Evolutionary conservation across 2,329 filamentous ascomycete species (phyloP).

Genomic region (Aspergillus ibericus): DNA sequence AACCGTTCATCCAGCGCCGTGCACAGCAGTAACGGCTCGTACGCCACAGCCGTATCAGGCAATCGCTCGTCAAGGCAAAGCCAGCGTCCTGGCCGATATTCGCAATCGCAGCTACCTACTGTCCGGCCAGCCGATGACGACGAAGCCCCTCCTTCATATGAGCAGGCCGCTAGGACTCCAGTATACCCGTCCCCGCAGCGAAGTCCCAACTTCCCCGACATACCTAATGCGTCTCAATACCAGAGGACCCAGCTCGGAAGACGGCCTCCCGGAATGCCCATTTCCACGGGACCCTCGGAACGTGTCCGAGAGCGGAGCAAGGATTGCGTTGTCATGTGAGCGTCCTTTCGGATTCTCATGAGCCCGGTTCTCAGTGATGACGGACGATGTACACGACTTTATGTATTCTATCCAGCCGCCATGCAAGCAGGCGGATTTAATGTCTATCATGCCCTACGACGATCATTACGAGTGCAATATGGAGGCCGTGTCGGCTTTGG

Average conservation of each 20-base stretch:
- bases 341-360: too few species aligned
- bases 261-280: conserved; percentile 14
- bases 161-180: conserved; percentile 60
- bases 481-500: neutral
- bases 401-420: conserved; percentile 15
- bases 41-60: conserved; percentile 13
- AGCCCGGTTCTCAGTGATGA: too few species aligned
- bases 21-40: conserved; percentile 16
- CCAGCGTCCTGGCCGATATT: conserved; percentile 14
- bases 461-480: conserved; percentile 6
- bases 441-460: conserved; percentile 9
- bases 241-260: conserved; percentile 20
- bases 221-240: conserved; percentile 20
- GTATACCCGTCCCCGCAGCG: conserved; percentile 54
- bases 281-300: conserved; percentile 15
- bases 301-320: conserved; percentile 37
- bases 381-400: neutral
- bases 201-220: conserved; percentile 36
- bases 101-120: conserved; percentile 18
- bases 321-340: conserved; percentile 47
- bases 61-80: conserved; percentile 27
- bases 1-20: conserved; percentile 24
- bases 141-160: conserved; percentile 63
- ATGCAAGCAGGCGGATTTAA: conserved; percentile 12
- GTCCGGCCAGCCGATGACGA: conserved; percentile 43